These are phyloP conservation scores for Cordyceps tenuipes DNA, from an alignment of 2,329 filamentous ascomycete genomes.

Conservation along the genomic window DNA sequence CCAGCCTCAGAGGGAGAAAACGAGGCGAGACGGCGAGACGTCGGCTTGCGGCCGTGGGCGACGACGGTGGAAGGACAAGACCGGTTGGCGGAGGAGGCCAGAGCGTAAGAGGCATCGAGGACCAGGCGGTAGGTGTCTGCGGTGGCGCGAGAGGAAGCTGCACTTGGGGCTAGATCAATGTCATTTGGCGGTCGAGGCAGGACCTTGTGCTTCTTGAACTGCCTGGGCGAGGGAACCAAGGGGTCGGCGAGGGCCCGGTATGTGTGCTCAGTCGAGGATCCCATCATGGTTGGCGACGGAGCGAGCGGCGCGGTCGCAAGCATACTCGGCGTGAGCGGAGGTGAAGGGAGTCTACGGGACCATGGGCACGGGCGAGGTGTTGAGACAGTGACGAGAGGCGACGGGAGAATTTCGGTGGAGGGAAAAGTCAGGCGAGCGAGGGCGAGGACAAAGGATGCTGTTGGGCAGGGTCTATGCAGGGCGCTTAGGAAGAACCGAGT, in stretches of 20 bases:
- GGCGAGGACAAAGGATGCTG: neutral
- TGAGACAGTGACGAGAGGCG: neutral
- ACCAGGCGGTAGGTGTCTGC: slow-evolving; percentile 17
- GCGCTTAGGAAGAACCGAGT: neutral
- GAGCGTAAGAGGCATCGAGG: slow-evolving; percentile 21
- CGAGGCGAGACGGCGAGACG: slow-evolving; percentile 32
- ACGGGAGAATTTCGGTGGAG: neutral
- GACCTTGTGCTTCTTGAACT: slow-evolving; percentile 39
- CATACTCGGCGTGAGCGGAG: slow-evolving; percentile 18
- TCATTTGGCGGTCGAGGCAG: slow-evolving; percentile 30
- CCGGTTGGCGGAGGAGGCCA: slow-evolving; percentile 13
- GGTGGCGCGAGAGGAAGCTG: slow-evolving; percentile 18
- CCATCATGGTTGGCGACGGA: slow-evolving; percentile 26
- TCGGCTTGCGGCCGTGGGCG: slow-evolving; percentile 33
- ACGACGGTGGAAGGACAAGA: slow-evolving; percentile 27
- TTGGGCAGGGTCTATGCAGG: neutral
- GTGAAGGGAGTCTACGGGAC: neutral
- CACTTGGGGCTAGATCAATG: slow-evolving; percentile 16
- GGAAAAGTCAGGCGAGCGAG: neutral
- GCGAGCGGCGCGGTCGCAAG: slow-evolving; percentile 21
- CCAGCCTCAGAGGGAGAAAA: slow-evolving; percentile 20
- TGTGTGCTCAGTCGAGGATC: slow-evolving; percentile 22
- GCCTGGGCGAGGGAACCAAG: slow-evolving; percentile 23
- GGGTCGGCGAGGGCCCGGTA: slow-evolving; percentile 19
- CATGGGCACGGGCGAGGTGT: neutral